Evolutionary conservation across 208 protist genomes (phyloP).

Genomic region (Phytomonas francai): DNA sequence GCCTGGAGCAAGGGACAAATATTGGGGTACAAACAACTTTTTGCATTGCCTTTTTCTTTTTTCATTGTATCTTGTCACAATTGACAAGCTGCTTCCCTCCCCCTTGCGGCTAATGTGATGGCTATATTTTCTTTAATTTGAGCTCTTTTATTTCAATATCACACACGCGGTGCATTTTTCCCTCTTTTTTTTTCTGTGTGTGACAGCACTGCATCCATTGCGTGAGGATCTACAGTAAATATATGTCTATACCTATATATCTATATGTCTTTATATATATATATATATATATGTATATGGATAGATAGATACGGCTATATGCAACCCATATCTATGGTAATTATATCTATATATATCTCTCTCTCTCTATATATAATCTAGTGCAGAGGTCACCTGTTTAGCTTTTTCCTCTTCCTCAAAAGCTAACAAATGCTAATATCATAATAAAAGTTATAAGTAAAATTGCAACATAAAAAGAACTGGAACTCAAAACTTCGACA

Average conservation of each 20-base stretch:
- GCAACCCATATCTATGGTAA: neutral
- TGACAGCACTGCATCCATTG: neutral
- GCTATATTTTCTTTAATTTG: neutral
- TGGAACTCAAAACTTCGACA: neutral
- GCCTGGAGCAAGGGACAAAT: neutral
- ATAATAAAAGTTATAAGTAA: neutral
- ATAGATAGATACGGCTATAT: neutral
- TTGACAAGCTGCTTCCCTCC: neutral
- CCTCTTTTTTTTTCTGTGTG: neutral
- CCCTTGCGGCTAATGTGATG: neutral
- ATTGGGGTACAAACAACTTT: neutral
- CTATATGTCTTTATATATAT: too few relatives aligned
- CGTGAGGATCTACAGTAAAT: neutral
- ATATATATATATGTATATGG: neutral
- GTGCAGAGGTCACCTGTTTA: neutral
- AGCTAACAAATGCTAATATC: neutral
- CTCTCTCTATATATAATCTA: neutral
- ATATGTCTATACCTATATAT: neutral
- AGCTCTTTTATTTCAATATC: neutral
- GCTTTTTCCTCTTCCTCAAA: neutral
- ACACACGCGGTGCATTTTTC: neutral
- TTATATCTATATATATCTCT: neutral
- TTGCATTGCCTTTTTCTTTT: slow-evolving; percentile 12
- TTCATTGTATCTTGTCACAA: slow-evolving; percentile 9
- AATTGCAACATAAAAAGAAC: neutral